Conservation (phyloP, 257 asterid genomes). For the Scutellaria minor region DNA sequence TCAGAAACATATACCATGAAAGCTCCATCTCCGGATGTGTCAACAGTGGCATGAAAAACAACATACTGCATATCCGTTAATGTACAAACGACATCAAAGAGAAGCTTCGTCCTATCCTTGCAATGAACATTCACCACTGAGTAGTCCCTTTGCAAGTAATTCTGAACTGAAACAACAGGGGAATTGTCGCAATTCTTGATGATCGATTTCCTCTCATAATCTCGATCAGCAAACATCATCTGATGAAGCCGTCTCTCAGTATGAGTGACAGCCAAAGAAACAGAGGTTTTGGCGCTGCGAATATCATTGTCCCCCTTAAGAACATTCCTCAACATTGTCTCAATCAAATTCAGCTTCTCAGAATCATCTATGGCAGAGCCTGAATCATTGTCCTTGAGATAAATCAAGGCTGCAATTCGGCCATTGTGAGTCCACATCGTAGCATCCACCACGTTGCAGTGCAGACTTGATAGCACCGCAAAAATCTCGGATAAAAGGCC, state of each 20-base stretch:
- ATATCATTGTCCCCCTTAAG: conserved; percentile 90
- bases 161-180: conserved; percentile 68
- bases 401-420: conserved; percentile 77
- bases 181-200: conserved; percentile 45
- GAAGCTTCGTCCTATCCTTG: conserved; percentile 82
- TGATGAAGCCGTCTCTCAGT: conserved; percentile 98
- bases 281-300: conserved; percentile 72
- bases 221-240: conserved; percentile 97
- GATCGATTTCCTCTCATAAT: conserved; percentile 68
- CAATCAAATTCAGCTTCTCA: conserved; percentile 56
- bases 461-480: conserved; percentile 71
- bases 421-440: conserved; percentile 98
- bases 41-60: conserved; percentile 84
- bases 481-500: conserved; percentile 91
- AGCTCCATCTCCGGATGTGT: conserved; percentile 68
- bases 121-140: conserved; percentile 81
- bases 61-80: conserved; percentile 92
- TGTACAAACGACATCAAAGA: conserved; percentile 89
- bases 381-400: conserved; percentile 69
- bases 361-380: conserved; percentile 76
- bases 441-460: conserved; percentile 79
- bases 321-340: conserved; percentile 71
- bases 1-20: conserved; percentile 57
- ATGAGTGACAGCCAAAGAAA: conserved; percentile 72
- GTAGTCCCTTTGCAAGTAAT: conserved; percentile 82